Base-by-base conservation (phyloP, 2,329 filamentous ascomycete species). In the Penicillium sp. region DNA sequence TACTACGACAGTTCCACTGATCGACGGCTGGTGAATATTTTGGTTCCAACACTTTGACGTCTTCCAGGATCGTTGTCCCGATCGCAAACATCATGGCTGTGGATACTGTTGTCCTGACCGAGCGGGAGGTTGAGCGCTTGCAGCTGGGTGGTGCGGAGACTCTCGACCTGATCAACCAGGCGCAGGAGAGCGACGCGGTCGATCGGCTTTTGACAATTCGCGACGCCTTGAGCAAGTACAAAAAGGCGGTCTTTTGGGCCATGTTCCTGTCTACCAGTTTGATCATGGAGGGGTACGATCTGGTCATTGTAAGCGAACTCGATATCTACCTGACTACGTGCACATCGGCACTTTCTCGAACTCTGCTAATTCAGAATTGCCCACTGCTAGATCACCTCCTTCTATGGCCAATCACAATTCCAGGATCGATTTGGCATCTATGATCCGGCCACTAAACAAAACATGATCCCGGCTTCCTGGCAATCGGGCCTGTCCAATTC, bases 221-320 rank as follows among this genome's bases (percentile, higher is more conserved):
- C 4, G 60, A 62, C 36, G 69, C 65, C 1, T 55, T 66, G 44
- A 59, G 44, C 13, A 59, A 67, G 19, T 72, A 70, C 60, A 69
- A 69, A 13, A 70, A 67, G 53, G 69, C 69, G 0, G 69, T 70
- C 11, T 61, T 65, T 31, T 71, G 68, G 68, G 67, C 67, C 19
- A 56, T 67, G 49, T 60, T 71, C 9, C 53, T 71, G 18, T 68
- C 65, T 2, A 63, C 66, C 16, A 70, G 67, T 43, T 60, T 71
- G 43, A 64, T 71, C 24, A 71, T 71, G 69, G 69, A 71, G 49
- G 69, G 69, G 16, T 71, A 66, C 50, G 61, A 64, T 22, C 35
- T 64, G 6, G 60, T 61, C 4, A 61, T 63, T 18, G 61, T 63
- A 18, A 31, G 61, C 44, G 13, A 52, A 33, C 5, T 31, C 7